Evolutionary conservation across 73 alveolate genomes (phyloP).

Genomic region (Breviolum minutum): DNA sequence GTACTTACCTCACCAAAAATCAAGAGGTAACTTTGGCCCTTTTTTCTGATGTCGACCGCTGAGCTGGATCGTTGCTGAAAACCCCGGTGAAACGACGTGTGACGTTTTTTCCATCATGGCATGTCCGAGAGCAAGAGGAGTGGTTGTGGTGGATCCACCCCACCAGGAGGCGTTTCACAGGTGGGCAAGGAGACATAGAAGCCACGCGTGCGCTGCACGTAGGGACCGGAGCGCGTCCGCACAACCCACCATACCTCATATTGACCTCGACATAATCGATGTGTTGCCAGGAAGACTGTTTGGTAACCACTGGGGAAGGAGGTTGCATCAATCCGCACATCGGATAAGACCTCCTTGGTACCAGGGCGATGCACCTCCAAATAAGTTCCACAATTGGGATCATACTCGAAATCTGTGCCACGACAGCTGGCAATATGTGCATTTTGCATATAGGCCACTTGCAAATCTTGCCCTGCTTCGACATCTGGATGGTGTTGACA

Average conservation of each 20-base stretch:
- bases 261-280: constrained; percentile 74
- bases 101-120: constrained; percentile 39
- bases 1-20: too few relatives aligned
- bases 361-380: constrained; percentile 84
- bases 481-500: constrained; percentile 78
- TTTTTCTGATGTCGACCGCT: too few relatives aligned
- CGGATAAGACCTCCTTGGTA: constrained; percentile 55
- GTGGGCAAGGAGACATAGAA: constrained; percentile 71
- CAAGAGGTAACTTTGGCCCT: too few relatives aligned
- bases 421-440: constrained; percentile 89
- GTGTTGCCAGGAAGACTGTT: constrained; percentile 86
- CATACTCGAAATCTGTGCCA: constrained; percentile 66
- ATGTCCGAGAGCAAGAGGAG: constrained; percentile 53
- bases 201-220: constrained; percentile 83
- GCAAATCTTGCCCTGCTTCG: constrained; percentile 70
- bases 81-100: too few relatives aligned
- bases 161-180: constrained; percentile 71
- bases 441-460: constrained; percentile 83
- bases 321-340: constrained; percentile 62
- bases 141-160: constrained; percentile 76
- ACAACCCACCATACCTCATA: constrained; percentile 94
- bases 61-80: too few relatives aligned
- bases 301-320: constrained; percentile 78
- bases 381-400: constrained; percentile 79
- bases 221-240: constrained; percentile 93